phyloP scores from a whole-genome alignment of 2,329 filamentous ascomycete species.

The Lachnellula cervina region DNA sequence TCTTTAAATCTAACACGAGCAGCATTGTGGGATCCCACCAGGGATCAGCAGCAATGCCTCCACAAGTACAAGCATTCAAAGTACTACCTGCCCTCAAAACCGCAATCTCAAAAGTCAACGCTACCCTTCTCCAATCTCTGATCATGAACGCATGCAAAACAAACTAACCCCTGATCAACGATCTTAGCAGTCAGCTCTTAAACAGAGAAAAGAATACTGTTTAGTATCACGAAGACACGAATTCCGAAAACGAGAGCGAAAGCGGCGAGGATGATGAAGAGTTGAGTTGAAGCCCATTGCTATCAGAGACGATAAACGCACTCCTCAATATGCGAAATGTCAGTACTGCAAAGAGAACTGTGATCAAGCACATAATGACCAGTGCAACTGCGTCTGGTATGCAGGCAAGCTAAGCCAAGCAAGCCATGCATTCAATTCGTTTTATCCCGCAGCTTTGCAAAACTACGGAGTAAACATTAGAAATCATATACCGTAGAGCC shows the following conservation, averaged over 20 bases:
- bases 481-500: not conserved
- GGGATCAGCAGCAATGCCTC: not conserved
- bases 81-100: not conserved
- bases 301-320: conserved; percentile 2
- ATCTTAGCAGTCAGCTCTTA: not conserved
- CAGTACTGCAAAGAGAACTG: conserved; percentile 9
- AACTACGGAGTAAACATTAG: no score
- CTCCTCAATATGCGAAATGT: conserved; percentile 2
- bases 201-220: conserved; percentile 2
- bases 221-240: conserved; percentile 2
- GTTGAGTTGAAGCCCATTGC: not conserved
- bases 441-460: no score
- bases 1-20: not conserved
- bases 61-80: not conserved
- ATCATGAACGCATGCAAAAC: not conserved
- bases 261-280: not conserved
- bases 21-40: not conserved
- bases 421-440: no score
- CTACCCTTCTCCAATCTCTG: not conserved
- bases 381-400: conserved; percentile 8
- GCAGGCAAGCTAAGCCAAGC: not conserved
- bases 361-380: conserved; percentile 1
- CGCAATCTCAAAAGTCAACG: not conserved
- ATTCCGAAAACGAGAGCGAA: not conserved
- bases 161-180: not conserved